Base-by-base conservation (phyloP, 73 alveolate genomes). In the Paramecium caudatum region DNA sequence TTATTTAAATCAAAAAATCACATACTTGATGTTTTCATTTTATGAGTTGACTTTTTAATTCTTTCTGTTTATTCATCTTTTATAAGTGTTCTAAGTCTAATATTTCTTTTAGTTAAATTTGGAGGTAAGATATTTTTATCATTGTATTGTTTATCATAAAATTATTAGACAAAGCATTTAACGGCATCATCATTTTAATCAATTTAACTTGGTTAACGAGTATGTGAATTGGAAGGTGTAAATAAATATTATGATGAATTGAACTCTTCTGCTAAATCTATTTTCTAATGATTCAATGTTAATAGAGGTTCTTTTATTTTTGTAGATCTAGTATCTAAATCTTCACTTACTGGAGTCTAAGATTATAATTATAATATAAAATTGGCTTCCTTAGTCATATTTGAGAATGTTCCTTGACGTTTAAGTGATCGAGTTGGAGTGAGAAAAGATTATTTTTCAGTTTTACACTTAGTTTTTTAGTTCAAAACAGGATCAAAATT, bases 241-340 rank as follows among this genome's bases (percentile, higher is more conserved):
- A 74, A 74, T 74, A 74, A 43, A 74, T 74, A 74, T 74, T 74
- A 39, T 21, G 88, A 12, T 45, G 43, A 45, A 74, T 74, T 74
- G 69, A 74, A 74, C 32, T 74, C 88, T 45, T 74, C 88, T 19
- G 88, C 88, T n/a, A 74, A 74, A 16, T 74, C 88, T 45, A 74
- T 9, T 74, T 74, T 74, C 8, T 74, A 68, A 74, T 37, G 43
- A 19, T 74, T 27, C 25, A 21, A 41, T 43, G 43, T 41, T 17
- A 45, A 7, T n/a, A 41, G 30, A 4, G 17, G 47, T 13, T 37
- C 15, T 16, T 37, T 43, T 15, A 21, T 12, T 34, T 74, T 74
- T n/a, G 62, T 15, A 15, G 62, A 21, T 41, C n/a, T 74, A 21
- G 88, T 30, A 19, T 74, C 88, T 3, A 74, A 41, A 21, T 21